Percentiles rank a stretch among this genome's conserved stretches.
Evolutionary conservation across 345 rosid species (phyloP).

Genomic region (Brassica juncea): DNA sequence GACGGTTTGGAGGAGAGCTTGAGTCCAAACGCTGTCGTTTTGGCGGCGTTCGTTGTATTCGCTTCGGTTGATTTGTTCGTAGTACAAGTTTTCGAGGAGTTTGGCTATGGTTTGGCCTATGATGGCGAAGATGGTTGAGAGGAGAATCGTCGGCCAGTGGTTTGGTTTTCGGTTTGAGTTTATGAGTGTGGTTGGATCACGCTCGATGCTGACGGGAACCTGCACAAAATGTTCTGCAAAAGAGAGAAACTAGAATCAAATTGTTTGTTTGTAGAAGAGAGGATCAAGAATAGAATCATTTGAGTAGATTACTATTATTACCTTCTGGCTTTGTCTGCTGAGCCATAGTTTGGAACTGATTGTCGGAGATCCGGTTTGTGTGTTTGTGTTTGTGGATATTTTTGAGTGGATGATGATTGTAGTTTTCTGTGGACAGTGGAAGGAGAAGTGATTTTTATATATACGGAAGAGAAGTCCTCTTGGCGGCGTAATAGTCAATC

Average conservation of each 20-base stretch:
- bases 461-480: neutral
- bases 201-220: constrained; percentile 38
- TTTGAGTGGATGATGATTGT: neutral
- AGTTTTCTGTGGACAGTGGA: constrained; percentile 1
- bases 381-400: neutral
- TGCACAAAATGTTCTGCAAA: constrained; percentile 40
- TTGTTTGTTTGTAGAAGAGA: neutral
- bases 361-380: constrained; percentile 1
- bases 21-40: constrained; percentile 43
- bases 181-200: constrained; percentile 16
- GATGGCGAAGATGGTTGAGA: constrained; percentile 37
- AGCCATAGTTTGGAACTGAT: constrained; percentile 29
- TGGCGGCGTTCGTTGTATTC: constrained; percentile 24
- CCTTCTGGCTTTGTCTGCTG: constrained; percentile 38
- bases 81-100: constrained; percentile 40
- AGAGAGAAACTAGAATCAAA: constrained; percentile 14
- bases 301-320: neutral
- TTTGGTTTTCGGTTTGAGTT: constrained; percentile 35
- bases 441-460: constrained; percentile 13
- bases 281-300: constrained; percentile 9
- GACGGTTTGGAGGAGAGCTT: constrained; percentile 37
- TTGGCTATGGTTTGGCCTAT: constrained; percentile 31
- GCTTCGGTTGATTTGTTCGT: constrained; percentile 24
- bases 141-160: constrained; percentile 37
- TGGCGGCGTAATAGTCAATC: constrained; percentile 36